Percentiles rank a stretch among this genome's conserved stretches.
Evolutionary conservation across 2,329 filamentous ascomycete genomes (phyloP).

Genomic region (Ophiostoma australiae): DNA sequence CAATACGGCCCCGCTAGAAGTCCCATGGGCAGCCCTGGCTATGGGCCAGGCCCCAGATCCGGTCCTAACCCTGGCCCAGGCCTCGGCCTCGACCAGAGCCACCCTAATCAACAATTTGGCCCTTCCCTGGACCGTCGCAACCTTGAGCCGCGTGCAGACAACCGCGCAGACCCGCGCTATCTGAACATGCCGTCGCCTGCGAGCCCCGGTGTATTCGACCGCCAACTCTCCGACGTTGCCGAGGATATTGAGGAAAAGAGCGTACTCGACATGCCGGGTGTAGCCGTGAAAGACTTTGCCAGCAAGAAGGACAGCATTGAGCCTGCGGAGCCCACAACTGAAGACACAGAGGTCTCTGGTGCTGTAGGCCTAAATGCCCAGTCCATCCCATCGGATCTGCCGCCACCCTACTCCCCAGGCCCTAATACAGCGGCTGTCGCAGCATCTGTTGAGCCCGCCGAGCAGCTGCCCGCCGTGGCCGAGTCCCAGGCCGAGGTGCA

Average conservation of each 20-base stretch:
- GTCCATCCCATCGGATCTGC: neutral
- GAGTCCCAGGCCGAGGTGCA: neutral
- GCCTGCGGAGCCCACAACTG: neutral
- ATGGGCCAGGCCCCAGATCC: neutral
- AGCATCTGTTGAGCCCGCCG: neutral
- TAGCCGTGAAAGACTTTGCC: conserved; percentile 20
- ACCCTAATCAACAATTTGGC: neutral
- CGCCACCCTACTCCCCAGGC: neutral
- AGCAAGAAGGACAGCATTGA: neutral
- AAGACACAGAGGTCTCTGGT: neutral
- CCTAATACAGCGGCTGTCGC: neutral
- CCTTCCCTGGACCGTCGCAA: neutral
- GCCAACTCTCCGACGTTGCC: neutral
- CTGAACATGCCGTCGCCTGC: neutral
- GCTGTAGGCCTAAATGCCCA: neutral
- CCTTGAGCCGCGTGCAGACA: neutral
- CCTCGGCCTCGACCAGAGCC: neutral
- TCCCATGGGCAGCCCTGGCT: conserved; percentile 5
- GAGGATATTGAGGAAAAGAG: conserved; percentile 13
- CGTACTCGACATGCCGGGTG: neutral
- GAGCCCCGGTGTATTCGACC: conserved; percentile 14
- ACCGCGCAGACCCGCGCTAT: neutral
- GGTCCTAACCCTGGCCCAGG: neutral
- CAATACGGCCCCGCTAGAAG: conserved; percentile 9
- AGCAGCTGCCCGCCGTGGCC: neutral